These are phyloP conservation scores for Erysimum cheiranthoides DNA, from an alignment of 345 rosid species.

Conservation along the genomic window DNA sequence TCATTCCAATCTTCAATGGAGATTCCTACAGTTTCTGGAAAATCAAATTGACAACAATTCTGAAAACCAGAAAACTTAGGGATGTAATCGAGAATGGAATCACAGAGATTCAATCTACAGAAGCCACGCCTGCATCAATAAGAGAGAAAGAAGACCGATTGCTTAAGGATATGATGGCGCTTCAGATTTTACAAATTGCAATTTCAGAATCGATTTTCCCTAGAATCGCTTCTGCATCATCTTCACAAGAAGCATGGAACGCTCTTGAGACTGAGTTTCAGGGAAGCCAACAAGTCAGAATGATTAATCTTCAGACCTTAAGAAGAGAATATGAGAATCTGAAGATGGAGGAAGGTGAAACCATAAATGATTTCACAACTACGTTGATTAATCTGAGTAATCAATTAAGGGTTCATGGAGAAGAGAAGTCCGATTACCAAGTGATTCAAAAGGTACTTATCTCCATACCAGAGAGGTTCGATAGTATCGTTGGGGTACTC, in stretches of 20 bases:
- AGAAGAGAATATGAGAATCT: slow-evolving; percentile 11
- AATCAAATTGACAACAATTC: not conserved
- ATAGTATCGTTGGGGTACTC: not conserved
- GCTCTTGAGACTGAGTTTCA: too few relatives aligned
- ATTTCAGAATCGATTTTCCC: not conserved
- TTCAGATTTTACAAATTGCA: slow-evolving; percentile 1
- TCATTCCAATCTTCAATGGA: not conserved
- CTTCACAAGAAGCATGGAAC: not conserved
- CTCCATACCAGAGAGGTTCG: not conserved
- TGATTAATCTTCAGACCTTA: not conserved
- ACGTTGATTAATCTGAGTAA: slow-evolving; percentile 13
- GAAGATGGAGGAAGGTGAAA: slow-evolving; percentile 19
- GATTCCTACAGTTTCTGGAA: not conserved
- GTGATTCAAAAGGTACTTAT: not conserved
- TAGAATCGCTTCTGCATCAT: not conserved
- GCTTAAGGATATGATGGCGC: slow-evolving; percentile 4
- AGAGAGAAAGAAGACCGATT: not conserved
- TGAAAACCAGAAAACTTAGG: not conserved
- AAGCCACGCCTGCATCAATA: not conserved
- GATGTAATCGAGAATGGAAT: not conserved
- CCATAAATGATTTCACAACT: slow-evolving; percentile 13
- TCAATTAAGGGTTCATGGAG: slow-evolving; percentile 11
- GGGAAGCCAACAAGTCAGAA: too few relatives aligned
- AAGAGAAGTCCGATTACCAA: not conserved
- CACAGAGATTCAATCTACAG: too few relatives aligned